Evolutionary conservation across 2,329 filamentous ascomycete genomes (phyloP).

Genomic region (Nemania sp.): DNA sequence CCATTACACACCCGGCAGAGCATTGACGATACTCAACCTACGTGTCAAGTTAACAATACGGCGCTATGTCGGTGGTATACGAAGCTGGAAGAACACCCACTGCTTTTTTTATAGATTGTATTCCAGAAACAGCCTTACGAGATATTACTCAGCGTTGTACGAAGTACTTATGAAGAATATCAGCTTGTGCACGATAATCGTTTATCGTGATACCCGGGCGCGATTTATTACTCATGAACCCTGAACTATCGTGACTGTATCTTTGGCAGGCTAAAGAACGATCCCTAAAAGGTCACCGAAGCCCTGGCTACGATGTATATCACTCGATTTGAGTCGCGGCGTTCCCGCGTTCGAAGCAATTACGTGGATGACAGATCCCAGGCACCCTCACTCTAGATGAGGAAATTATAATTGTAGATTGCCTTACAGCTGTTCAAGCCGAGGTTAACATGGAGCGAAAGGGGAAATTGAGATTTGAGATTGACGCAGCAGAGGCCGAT

Average conservation of each 20-base stretch:
- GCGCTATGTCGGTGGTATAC: background rate
- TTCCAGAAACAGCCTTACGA: background rate
- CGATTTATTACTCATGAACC: background rate
- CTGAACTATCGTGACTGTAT: background rate
- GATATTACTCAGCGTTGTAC: no score
- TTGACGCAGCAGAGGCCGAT: conserved; percentile 3
- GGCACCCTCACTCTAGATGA: no score
- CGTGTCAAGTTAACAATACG: background rate
- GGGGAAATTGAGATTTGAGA: background rate
- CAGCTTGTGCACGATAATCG: no score
- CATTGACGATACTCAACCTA: background rate
- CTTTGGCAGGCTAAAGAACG: background rate
- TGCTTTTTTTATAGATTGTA: background rate
- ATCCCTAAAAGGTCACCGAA: background rate
- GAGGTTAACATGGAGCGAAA: background rate
- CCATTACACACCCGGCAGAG: background rate
- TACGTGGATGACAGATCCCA: background rate
- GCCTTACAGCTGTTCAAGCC: background rate
- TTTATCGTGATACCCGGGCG: no score
- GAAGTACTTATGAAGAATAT: no score
- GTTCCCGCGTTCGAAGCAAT: conserved; percentile 1
- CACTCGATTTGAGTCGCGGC: conserved; percentile 15
- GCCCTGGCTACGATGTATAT: background rate
- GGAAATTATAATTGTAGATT: no score
- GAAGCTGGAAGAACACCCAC: background rate